Base-by-base conservation (phyloP, 2,329 filamentous ascomycete species). In the Pseudogymnoascus sp. region DNA sequence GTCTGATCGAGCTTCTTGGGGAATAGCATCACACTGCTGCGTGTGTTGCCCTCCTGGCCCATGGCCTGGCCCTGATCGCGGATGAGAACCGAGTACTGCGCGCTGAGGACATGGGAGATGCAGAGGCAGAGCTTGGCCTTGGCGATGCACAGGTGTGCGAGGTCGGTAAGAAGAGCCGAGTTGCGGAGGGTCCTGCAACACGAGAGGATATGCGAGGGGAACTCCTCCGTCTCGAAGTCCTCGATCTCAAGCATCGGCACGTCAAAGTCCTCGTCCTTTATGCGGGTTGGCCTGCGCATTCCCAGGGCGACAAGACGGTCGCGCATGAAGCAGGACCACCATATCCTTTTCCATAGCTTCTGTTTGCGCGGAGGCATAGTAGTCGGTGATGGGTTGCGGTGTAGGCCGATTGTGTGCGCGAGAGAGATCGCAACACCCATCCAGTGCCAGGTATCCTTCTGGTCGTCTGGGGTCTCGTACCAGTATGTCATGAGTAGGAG, bases 401-500 rank as follows among this genome's bases (percentile, higher is more conserved):
- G 92, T 15, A 97, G 81, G 5, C 93, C 92, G 66, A 97, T 96
- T 10, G 92, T 96, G 74, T 96, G 91, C 60, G 92, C 92, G 55
- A 97, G 80, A 10, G 92, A 96, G 64, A 96, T 90, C 42, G 92
- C 93, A 38, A 97, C 91, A 15, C 93, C 93, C 90, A 97, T 96
- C 93, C 92, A 97, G 73, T 97, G 92, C 90, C 93, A 97, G 51
- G 92, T 97, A 73, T 97, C 93, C 75, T 97, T 97, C 72, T 96
- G 91, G 73, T 97, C 93, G 75, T 97, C 92, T 0, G 92, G 92
- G 10, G 91, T 96, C 75, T 97, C 92, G 74, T 97, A 97, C 89
- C 93, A 97, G 74, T 96, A 96, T 3, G 92, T 96, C 89, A 97
- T 92, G 64, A 97, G 81, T 25, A 97, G 80, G 21, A 97, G 80